Base-by-base conservation (phyloP, 768 basidiomycete genomes). In the Fibroporia radiculosa region DNA sequence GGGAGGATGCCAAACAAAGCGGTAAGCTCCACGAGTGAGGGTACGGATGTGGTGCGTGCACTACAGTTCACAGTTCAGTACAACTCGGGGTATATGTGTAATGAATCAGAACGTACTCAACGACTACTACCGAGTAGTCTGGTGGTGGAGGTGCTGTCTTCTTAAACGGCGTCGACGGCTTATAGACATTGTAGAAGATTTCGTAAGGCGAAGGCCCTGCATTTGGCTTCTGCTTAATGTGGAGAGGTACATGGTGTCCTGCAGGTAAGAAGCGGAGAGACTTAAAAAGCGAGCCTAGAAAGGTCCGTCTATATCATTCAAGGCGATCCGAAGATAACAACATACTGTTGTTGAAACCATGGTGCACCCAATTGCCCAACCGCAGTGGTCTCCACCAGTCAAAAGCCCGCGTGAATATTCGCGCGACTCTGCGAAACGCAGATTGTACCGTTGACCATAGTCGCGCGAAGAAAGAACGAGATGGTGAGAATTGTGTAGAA, bases 171-270 rank as follows among this genome's bases (percentile, higher is more conserved):
- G 90, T 89, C 6, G 79, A 80, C 2, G 95, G 95, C 57, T 95
- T 96, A 68, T 93, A 95, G 3, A 91, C 69, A 56, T 96, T 84
- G 63, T 73, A 98, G 66, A 96, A 97, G 3, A 90, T 73, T 40
- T 75, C 69, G 60, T 93, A 97, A 0, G 84, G 84, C 1, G 82
- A 75, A 2, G 59, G 40, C 33, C 48, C 24, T 5, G 26, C 12
- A 20, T 29, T n/a, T 39, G 53, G 42, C 24, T 46, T 47, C 26
- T 57, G 52, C 3, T 62, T 54, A 37, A 65, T 54, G 34, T 69
- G 60, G 18, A 81, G 64, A 32, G 79, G 73, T 10, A 69, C 47
- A 6, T 58, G 52, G 57, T 85, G 79, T 1, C 88, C 83, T 2
- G 80, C 67, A 8, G 84, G 75, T 20, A 93, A 74, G 58, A 92